phyloP scores from a whole-genome alignment of 805 yeast species.

The Teunomyces funiuensis region DNA sequence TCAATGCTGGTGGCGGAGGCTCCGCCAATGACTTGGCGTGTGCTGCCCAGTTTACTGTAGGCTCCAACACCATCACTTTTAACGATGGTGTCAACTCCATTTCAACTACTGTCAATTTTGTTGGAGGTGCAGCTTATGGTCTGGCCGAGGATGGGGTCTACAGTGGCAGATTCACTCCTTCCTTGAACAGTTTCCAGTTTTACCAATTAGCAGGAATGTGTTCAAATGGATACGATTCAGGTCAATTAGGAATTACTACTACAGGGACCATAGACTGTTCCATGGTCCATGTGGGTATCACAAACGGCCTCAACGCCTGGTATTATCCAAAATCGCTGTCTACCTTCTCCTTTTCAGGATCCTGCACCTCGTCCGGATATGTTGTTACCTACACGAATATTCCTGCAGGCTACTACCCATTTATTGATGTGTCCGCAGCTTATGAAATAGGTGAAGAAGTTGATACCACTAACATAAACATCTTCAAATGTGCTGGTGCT shows the following conservation, averaged over 20 bases:
- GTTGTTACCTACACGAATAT: constrained; percentile 16
- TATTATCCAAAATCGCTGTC: constrained; percentile 12
- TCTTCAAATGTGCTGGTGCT: background rate
- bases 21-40: constrained; percentile 8
- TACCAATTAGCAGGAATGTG: constrained; percentile 16
- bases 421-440: constrained; percentile 6
- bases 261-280: constrained; percentile 18
- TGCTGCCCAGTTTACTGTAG: constrained; percentile 9
- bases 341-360: constrained; percentile 1
- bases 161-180: background rate
- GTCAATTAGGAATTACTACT: constrained; percentile 20
- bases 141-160: background rate
- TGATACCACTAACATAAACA: background rate
- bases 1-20: constrained; percentile 20
- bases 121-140: constrained; percentile 1
- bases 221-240: constrained; percentile 20
- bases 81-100: constrained; percentile 16
- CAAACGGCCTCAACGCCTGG: constrained; percentile 23
- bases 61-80: constrained; percentile 16
- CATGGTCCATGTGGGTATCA: constrained; percentile 16
- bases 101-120: constrained; percentile 12
- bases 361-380: constrained; percentile 1
- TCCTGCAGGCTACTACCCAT: constrained; percentile 28
- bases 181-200: constrained; percentile 6
- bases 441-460: constrained; percentile 2